phyloP scores from a whole-genome alignment of 305 asterid genomes.

The Fraxinus greggii region DNA sequence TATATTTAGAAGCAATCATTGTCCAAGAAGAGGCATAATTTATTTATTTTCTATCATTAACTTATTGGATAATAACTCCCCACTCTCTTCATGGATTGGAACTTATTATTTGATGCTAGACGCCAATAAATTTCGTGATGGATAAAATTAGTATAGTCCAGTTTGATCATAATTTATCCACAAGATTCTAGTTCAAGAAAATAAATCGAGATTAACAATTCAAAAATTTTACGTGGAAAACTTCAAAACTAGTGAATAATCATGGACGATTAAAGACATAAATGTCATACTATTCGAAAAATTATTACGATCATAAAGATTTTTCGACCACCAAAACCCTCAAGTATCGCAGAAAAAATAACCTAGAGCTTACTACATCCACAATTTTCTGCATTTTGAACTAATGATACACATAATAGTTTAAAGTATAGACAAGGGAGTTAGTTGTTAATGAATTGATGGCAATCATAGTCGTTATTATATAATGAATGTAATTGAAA shows the following conservation, averaged over 20 bases:
- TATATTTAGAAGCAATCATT: background rate
- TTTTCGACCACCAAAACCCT: background rate
- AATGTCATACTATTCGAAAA: background rate
- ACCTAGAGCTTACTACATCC: background rate
- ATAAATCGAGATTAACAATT: background rate
- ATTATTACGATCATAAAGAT: background rate
- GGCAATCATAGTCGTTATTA: background rate
- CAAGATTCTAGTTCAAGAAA: background rate
- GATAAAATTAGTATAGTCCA: background rate
- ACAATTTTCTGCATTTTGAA: background rate
- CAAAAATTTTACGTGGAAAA: background rate
- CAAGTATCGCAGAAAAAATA: background rate
- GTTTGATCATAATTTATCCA: background rate
- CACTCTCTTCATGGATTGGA: background rate
- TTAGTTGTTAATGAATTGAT: background rate
- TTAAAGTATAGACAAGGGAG: background rate
- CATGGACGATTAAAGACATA: background rate
- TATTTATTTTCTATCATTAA: no score
- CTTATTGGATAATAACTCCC: background rate
- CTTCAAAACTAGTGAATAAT: background rate
- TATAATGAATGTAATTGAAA: background rate
- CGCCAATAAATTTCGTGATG: background rate
- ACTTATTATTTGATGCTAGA: background rate
- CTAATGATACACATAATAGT: background rate
- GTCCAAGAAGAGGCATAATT: background rate